Evolutionary conservation across 2,329 filamentous ascomycete species (phyloP).

Genomic region (Lasiodiplodia sp.): DNA sequence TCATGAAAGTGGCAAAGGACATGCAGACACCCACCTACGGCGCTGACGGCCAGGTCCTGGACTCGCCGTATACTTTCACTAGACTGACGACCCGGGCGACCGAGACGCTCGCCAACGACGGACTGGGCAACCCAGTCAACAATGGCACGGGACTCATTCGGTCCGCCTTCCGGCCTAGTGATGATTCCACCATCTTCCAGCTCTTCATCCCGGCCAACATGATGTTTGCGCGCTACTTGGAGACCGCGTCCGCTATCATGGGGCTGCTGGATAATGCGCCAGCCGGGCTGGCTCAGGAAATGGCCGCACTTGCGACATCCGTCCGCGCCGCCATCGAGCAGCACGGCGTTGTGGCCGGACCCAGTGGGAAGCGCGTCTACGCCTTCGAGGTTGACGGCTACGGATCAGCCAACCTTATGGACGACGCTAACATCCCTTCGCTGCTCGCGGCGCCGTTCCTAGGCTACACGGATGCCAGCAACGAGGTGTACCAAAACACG

Average conservation of each 20-base stretch:
- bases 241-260: slow-evolving; percentile 61
- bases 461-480: slow-evolving; percentile 57
- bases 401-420: slow-evolving; percentile 68
- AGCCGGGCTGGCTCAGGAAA: slow-evolving; percentile 61
- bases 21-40: slow-evolving; percentile 59
- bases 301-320: slow-evolving; percentile 62
- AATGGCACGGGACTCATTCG: slow-evolving; percentile 58
- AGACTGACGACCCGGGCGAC: slow-evolving; percentile 54
- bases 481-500: slow-evolving; percentile 56
- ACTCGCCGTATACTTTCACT: slow-evolving; percentile 55
- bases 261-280: slow-evolving; percentile 54
- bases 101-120: slow-evolving; percentile 61
- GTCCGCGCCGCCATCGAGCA: slow-evolving; percentile 54
- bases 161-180: slow-evolving; percentile 58
- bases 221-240: slow-evolving; percentile 75
- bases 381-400: slow-evolving; percentile 59
- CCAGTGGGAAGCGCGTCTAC: slow-evolving; percentile 47
- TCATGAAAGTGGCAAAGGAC: slow-evolving; percentile 54
- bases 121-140: slow-evolving; percentile 58
- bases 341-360: slow-evolving; percentile 50
- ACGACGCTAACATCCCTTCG: slow-evolving; percentile 75
- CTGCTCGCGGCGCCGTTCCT: slow-evolving; percentile 71
- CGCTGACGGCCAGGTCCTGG: slow-evolving; percentile 52
- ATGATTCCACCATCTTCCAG: slow-evolving; percentile 59
- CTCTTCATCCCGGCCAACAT: slow-evolving; percentile 64